Conservation (phyloP, 148 eudicot species). For the Rhododendron simsii region DNA sequence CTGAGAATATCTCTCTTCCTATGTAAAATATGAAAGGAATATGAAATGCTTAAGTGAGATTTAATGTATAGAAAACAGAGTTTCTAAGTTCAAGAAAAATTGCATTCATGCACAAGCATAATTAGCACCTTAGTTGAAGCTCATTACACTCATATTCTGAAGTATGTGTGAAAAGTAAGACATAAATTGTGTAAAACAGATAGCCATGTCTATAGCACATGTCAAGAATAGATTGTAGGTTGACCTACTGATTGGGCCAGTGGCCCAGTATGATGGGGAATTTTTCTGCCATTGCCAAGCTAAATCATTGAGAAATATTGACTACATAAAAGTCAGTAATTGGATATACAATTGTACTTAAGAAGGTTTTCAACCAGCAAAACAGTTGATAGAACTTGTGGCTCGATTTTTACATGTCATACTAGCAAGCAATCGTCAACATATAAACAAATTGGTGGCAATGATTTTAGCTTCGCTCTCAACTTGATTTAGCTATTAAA, state of each 20-base stretch:
- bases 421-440: neutral
- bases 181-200: neutral
- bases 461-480: neutral
- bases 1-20: constrained; percentile 80
- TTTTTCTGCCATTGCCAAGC: neutral
- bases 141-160: neutral
- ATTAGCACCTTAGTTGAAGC: neutral
- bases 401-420: neutral
- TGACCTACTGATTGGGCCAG: neutral
- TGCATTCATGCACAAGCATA: too few relatives aligned
- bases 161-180: neutral
- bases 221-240: neutral
- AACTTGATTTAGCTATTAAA: neutral
- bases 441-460: neutral
- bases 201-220: neutral
- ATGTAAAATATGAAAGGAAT: constrained; percentile 6
- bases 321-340: neutral
- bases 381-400: neutral
- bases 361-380: neutral
- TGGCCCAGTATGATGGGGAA: neutral
- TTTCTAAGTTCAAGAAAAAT: neutral
- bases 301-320: neutral
- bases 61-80: neutral
- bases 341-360: neutral
- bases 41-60: neutral